Evolutionary conservation across 164 flowering plant genomes (phyloP).

Genomic region (Vitis labrusca): DNA sequence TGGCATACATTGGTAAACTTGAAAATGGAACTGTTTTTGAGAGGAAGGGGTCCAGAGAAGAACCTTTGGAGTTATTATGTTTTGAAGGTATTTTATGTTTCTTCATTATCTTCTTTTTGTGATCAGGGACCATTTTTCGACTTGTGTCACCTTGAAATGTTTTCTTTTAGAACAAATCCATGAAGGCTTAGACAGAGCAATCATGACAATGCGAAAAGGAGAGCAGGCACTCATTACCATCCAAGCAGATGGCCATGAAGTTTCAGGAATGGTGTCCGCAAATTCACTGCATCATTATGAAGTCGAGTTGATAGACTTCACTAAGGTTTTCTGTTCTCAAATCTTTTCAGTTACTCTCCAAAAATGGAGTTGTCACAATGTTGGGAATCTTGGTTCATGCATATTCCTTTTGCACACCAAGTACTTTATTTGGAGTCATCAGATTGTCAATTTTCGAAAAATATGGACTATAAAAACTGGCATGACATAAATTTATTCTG

Average conservation of each 20-base stretch:
- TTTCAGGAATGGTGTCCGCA: slow-evolving; percentile 13
- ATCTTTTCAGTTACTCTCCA: neutral
- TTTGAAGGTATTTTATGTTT: slow-evolving; percentile 28
- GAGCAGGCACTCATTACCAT: slow-evolving; percentile 40
- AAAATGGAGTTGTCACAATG: neutral
- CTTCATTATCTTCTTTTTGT: neutral
- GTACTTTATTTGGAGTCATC: too few relatives aligned
- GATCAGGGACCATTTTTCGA: neutral
- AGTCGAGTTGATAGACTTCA: slow-evolving; percentile 45
- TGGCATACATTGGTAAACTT: slow-evolving; percentile 31
- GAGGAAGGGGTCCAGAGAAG: slow-evolving; percentile 39
- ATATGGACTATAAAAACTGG: neutral
- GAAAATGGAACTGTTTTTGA: slow-evolving; percentile 49
- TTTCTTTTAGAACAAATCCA: slow-evolving; percentile 34
- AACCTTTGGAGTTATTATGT: slow-evolving; percentile 39
- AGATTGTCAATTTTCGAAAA: too few relatives aligned
- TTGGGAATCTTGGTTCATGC: too few relatives aligned
- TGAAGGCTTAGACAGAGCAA: slow-evolving; percentile 51
- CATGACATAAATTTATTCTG: neutral
- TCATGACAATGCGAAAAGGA: slow-evolving; percentile 57
- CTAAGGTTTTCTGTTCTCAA: slow-evolving; percentile 30
- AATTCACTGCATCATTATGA: slow-evolving; percentile 30
- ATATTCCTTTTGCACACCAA: too few relatives aligned
- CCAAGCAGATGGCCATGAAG: slow-evolving; percentile 17
- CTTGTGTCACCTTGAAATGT: neutral